These are phyloP conservation scores for Ramichloridium luteum DNA, from an alignment of 2,329 filamentous ascomycete species.

Conservation along the genomic window DNA sequence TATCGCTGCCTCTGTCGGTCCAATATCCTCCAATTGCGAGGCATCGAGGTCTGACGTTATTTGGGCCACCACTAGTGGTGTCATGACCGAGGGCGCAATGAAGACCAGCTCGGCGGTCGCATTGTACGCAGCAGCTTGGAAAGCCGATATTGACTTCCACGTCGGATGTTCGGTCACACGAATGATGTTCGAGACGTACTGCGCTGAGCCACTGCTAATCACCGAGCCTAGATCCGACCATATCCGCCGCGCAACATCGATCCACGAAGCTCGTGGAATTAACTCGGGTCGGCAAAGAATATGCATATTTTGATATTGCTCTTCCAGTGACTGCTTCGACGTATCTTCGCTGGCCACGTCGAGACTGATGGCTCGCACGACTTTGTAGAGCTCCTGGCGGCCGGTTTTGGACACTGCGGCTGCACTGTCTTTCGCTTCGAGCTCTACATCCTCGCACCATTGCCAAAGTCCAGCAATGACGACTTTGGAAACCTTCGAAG, in stretches of 20 bases:
- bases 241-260: slow-evolving; percentile 69
- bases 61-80: slow-evolving; percentile 61
- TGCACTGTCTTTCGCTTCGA: slow-evolving; percentile 65
- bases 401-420: slow-evolving; percentile 54
- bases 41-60: slow-evolving; percentile 63
- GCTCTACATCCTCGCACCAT: slow-evolving; percentile 57
- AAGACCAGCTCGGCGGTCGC: slow-evolving; percentile 88
- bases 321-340: slow-evolving; percentile 41
- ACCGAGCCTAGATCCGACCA: slow-evolving; percentile 67
- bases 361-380: slow-evolving; percentile 52
- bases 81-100: slow-evolving; percentile 73
- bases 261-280: slow-evolving; percentile 73
- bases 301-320: slow-evolving; percentile 63
- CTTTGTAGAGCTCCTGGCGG: slow-evolving; percentile 49
- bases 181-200: slow-evolving; percentile 51
- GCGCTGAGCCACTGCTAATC: slow-evolving; percentile 45
- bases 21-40: slow-evolving; percentile 56
- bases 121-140: slow-evolving; percentile 56
- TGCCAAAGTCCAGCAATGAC: slow-evolving; percentile 64
- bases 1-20: slow-evolving; percentile 82
- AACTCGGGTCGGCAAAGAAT: slow-evolving; percentile 68
- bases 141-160: slow-evolving; percentile 38
- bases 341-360: slow-evolving; percentile 36
- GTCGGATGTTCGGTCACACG: slow-evolving; percentile 29
- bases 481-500: slow-evolving; percentile 46